Conservation (phyloP, 345 rosid species). For the Ricinus communis region DNA sequence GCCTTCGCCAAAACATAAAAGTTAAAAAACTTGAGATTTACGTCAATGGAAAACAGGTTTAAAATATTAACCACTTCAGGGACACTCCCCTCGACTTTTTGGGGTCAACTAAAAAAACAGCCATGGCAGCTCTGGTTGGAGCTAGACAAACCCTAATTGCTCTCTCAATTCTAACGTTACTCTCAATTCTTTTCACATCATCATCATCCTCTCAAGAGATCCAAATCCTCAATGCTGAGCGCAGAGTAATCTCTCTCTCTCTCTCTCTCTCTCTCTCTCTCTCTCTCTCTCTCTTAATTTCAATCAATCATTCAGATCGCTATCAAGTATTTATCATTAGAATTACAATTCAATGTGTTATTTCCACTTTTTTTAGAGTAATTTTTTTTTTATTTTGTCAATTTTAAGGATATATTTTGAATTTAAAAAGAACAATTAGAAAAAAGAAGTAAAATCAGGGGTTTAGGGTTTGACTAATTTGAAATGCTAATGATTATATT, state of each 20-base stretch:
- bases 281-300: no score
- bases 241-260: constrained; percentile 52
- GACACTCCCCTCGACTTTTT: no score
- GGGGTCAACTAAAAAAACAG: not conserved
- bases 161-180: constrained; percentile 35
- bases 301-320: not conserved
- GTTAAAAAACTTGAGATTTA: no score
- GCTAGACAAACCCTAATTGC: constrained; percentile 26
- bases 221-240: constrained; percentile 81
- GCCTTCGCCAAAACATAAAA: no score
- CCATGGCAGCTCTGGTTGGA: constrained; percentile 48
- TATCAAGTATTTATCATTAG: not conserved
- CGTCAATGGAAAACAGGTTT: no score
- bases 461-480: no score
- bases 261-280: constrained; percentile 4
- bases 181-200: constrained; percentile 38
- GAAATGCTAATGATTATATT: no score
- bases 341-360: not conserved
- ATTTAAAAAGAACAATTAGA: no score
- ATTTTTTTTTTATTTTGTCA: no score
- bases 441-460: no score
- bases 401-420: no score
- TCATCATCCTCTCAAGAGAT: constrained; percentile 50
- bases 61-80: no score
- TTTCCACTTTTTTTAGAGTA: not conserved